phyloP scores from a whole-genome alignment of 805 yeast genomes.

The Myxozyma lipomycoides region DNA sequence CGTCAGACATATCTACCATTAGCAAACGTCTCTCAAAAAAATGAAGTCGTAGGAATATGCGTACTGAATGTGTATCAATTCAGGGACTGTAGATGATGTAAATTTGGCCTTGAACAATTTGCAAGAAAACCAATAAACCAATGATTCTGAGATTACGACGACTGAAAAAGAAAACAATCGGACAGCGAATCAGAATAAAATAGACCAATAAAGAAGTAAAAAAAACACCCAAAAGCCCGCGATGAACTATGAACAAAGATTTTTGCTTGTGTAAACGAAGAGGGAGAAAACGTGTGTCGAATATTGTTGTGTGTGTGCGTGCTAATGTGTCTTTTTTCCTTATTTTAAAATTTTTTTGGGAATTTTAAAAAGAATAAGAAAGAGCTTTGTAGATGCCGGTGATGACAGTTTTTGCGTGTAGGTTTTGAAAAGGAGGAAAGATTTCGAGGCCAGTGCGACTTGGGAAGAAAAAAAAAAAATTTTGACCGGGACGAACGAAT shows the following conservation, averaged over 20 bases:
- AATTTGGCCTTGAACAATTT: background rate
- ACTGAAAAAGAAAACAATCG: background rate
- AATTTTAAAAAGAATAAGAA: slow-evolving; percentile 12
- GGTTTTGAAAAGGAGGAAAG: slow-evolving; percentile 2
- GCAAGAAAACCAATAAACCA: background rate
- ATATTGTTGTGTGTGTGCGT: background rate
- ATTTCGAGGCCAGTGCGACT: slow-evolving; percentile 12
- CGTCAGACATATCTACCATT: slow-evolving; percentile 26
- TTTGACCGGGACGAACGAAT: too few relatives aligned
- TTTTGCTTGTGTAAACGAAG: too few relatives aligned
- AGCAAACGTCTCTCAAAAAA: background rate
- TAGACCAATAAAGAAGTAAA: slow-evolving; percentile 2
- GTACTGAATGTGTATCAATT: too few relatives aligned
- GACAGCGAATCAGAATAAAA: background rate
- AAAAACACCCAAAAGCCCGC: background rate
- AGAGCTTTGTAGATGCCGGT: slow-evolving; percentile 2
- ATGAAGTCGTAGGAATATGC: too few relatives aligned
- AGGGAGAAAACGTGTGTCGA: slow-evolving; percentile 3
- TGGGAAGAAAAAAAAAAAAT: too few relatives aligned
- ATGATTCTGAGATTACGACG: background rate
- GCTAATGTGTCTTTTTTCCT: slow-evolving; percentile 6
- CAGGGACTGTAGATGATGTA: background rate
- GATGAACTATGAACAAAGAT: too few relatives aligned
- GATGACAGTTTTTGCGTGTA: slow-evolving; percentile 1
- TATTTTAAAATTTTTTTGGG: slow-evolving; percentile 22